Percentiles rank a stretch among this genome's conserved stretches.
These are phyloP conservation scores for Plectosphaerella sp. DNA, from an alignment of 2,329 filamentous ascomycete genomes.

Conservation along the genomic window DNA sequence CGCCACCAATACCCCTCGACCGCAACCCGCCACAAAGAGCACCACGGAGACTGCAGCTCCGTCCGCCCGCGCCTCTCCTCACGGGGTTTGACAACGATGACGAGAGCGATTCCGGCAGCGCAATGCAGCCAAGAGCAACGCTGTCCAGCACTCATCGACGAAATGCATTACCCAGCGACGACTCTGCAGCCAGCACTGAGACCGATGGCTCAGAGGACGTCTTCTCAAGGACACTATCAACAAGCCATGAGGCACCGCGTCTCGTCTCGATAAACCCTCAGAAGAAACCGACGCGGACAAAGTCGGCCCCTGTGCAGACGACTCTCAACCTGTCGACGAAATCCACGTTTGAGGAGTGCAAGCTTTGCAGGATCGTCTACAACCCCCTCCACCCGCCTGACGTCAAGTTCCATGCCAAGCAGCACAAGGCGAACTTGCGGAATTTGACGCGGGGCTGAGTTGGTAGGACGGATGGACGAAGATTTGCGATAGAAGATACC, in stretches of 20 bases:
- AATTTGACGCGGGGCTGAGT: conserved; percentile 11
- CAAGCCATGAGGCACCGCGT: neutral
- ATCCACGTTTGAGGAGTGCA: conserved; percentile 38
- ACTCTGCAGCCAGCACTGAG: no score
- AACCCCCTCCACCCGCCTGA: conserved; percentile 38
- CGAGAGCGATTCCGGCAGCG: neutral
- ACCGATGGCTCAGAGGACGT: neutral
- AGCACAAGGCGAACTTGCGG: conserved; percentile 22
- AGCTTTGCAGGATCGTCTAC: conserved; percentile 36
- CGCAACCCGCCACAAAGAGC: conserved; percentile 2
- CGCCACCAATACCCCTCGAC: conserved; percentile 3
- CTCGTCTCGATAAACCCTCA: neutral
- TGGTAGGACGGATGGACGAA: neutral
- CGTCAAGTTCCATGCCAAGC: conserved; percentile 35
- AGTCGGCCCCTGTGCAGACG: conserved; percentile 28
- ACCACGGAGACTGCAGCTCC: conserved; percentile 10
- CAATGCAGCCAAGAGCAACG: neutral
- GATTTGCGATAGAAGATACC: neutral
- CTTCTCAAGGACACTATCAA: neutral
- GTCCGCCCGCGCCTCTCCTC: conserved; percentile 6
- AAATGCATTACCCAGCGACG: neutral
- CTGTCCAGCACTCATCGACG: neutral
- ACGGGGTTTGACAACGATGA: neutral
- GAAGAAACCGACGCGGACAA: conserved; percentile 10
- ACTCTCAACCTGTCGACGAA: conserved; percentile 38